Evolutionary conservation across 2,329 filamentous ascomycete genomes (phyloP).

Genomic region (Penicillium sp.): DNA sequence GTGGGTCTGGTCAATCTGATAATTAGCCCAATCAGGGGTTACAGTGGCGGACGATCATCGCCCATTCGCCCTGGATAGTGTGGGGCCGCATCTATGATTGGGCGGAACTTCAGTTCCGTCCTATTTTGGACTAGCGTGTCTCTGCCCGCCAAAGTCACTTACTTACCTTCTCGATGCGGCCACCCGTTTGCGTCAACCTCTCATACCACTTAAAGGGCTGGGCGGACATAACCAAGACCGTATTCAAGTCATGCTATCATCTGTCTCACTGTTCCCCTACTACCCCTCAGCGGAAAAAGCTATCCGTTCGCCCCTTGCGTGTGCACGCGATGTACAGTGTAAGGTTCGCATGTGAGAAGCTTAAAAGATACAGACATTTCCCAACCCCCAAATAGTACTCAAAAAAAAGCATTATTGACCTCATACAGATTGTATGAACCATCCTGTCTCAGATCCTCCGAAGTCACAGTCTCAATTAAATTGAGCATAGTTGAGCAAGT

Average conservation of each 20-base stretch:
- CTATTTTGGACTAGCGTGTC: not conserved
- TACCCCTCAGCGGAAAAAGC: too few species aligned
- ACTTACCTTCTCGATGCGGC: not conserved
- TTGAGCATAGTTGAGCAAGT: not conserved
- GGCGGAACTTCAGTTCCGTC: not conserved
- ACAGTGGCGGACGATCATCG: not conserved
- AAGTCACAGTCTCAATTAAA: not conserved
- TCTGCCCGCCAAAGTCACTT: not conserved
- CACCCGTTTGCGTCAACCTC: slow-evolving; percentile 2
- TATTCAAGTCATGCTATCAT: not conserved
- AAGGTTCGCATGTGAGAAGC: not conserved
- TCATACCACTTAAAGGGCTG: not conserved
- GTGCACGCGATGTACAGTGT: not conserved
- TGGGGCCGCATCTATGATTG: not conserved
- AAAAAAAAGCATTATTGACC: too few species aligned
- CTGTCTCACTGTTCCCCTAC: not conserved
- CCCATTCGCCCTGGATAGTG: not conserved
- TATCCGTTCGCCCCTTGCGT: not conserved
- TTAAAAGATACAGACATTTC: not conserved
- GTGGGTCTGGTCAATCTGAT: not conserved
- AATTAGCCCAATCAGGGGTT: not conserved
- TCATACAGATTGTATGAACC: not conserved
- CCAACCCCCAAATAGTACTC: not conserved
- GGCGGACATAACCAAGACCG: not conserved
- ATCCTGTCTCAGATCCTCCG: not conserved